Conservation (phyloP, 164 flowering plant species). For the Pachysandra terminalis region DNA sequence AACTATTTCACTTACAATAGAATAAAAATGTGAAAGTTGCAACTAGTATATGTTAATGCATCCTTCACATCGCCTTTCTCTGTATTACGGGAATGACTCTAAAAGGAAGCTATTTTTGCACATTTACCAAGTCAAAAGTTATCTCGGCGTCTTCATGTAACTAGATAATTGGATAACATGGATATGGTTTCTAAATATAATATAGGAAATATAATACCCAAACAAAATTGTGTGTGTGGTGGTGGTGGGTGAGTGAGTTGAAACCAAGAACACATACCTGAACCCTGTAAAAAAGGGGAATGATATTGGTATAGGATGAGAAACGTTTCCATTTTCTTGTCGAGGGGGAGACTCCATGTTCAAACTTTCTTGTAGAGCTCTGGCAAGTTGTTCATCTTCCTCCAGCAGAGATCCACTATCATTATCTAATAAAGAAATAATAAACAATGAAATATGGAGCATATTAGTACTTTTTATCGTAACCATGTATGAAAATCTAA, state of each 20-base stretch:
- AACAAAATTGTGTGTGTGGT: no score
- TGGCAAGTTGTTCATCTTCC: slow-evolving; percentile 87
- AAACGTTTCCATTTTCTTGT: slow-evolving; percentile 29
- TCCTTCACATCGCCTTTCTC: no score
- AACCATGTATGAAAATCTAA: no score
- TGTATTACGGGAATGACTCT: no score
- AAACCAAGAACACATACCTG: slow-evolving; percentile 44
- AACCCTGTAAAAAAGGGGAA: slow-evolving; percentile 50
- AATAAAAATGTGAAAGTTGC: no score
- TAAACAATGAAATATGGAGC: neutral
- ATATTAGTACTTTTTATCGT: neutral
- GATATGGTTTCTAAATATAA: neutral
- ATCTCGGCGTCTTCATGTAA: no score
- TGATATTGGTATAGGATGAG: slow-evolving; percentile 48
- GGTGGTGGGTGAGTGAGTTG: neutral
- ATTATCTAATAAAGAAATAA: neutral
- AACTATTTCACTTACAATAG: no score
- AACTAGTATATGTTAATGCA: no score
- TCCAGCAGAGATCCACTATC: slow-evolving; percentile 50
- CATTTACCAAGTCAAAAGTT: no score
- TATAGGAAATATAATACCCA: neutral
- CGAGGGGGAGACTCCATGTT: slow-evolving; percentile 51
- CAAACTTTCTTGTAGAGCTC: slow-evolving; percentile 83
- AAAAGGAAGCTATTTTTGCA: no score
- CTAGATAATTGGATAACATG: no score